Conservation (phyloP, 768 basidiomycete genomes). For the Fomitopsis serialis region DNA sequence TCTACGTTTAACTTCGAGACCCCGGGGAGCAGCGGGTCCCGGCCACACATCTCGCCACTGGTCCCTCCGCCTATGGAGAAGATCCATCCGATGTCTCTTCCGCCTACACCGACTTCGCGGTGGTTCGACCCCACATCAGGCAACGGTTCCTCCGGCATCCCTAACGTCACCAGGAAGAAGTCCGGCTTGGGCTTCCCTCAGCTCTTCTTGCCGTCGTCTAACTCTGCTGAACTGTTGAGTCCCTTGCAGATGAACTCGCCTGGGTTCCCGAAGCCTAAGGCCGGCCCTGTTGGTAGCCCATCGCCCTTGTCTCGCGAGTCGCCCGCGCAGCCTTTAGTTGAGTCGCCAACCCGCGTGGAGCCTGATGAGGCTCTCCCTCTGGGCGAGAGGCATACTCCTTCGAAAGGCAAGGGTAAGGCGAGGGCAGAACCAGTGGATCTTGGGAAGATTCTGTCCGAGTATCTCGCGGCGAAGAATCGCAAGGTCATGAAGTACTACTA, state of each 20-base stretch:
- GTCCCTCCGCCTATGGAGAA: conserved; percentile 21
- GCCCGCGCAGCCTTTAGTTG: background rate
- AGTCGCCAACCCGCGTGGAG: background rate
- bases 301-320: conserved; percentile 3
- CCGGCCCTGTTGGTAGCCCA: background rate
- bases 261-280: conserved; percentile 3
- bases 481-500: conserved; percentile 35
- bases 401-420: conserved; percentile 6
- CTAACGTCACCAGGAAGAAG: conserved; percentile 12
- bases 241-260: conserved; percentile 17
- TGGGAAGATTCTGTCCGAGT: background rate
- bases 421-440: background rate
- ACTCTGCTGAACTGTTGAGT: conserved; percentile 20
- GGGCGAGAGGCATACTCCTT: background rate
- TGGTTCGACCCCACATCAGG: conserved; percentile 18
- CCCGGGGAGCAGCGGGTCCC: background rate
- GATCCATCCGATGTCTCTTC: conserved; percentile 21
- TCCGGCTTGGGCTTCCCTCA: conserved; percentile 22
- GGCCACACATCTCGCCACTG: conserved; percentile 11
- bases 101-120: conserved; percentile 26
- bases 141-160: too few species aligned
- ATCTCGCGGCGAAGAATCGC: background rate
- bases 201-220: conserved; percentile 8
- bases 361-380: background rate
- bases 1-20: conserved; percentile 6